Evolutionary conservation across 2,329 filamentous ascomycete species (phyloP).

Genomic region (Rhynchosporium secalis): DNA sequence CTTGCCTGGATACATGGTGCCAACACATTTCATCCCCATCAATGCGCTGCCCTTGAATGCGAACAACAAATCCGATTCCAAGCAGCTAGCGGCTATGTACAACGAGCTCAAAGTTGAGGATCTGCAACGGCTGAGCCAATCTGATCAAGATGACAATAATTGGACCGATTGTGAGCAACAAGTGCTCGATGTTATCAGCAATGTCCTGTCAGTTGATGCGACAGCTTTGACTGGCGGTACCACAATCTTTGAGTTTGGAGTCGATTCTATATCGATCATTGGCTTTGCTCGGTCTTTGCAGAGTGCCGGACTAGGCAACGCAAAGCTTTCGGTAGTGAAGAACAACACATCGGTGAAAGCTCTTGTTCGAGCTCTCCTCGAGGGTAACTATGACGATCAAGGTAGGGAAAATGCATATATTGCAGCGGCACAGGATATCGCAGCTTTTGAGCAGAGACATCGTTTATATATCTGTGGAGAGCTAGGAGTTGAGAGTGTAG

Average conservation of each 20-base stretch:
- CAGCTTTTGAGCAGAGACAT: conserved; percentile 42
- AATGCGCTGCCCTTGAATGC: conserved; percentile 74
- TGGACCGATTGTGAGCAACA: conserved; percentile 45
- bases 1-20: conserved; percentile 87
- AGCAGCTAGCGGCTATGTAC: conserved; percentile 67
- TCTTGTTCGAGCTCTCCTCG: conserved; percentile 42
- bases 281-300: conserved; percentile 66
- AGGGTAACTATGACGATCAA: conserved; percentile 8
- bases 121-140: conserved; percentile 56
- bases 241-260: conserved; percentile 80
- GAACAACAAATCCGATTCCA: conserved; percentile 87
- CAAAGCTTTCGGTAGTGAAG: conserved; percentile 67
- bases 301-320: conserved; percentile 57
- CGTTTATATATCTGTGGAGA: conserved; percentile 42
- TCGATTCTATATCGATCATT: conserved; percentile 85
- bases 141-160: conserved; percentile 35
- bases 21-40: conserved; percentile 76
- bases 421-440: conserved; percentile 43
- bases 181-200: conserved; percentile 55
- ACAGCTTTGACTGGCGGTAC: conserved; percentile 50
- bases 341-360: conserved; percentile 55
- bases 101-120: conserved; percentile 55
- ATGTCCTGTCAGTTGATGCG: conserved; percentile 41
- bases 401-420: conserved; percentile 31
- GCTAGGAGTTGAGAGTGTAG: conserved; percentile 50